A percentile compares a stretch with the other conserved stretches of the same genome.
Conservation (phyloP, 257 asterid genomes). For the Solanum megistacrolobum region DNA sequence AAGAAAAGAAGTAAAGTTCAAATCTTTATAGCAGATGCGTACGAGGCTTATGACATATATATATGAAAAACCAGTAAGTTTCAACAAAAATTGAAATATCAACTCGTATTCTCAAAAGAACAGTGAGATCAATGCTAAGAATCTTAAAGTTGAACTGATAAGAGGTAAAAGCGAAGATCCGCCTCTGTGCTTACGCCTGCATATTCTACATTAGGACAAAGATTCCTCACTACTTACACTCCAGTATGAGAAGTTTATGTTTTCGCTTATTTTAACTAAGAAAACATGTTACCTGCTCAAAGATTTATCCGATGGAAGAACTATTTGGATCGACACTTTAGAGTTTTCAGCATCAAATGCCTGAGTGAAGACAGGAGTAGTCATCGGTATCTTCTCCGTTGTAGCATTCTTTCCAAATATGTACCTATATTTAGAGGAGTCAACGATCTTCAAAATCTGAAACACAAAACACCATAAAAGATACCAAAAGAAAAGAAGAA, state of each 20-base stretch:
- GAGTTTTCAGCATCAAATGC: constrained; percentile 41
- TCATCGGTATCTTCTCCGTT: constrained; percentile 79
- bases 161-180: background rate
- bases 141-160: background rate
- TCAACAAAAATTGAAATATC: background rate
- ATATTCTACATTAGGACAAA: background rate
- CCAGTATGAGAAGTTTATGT: background rate
- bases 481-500: background rate
- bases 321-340: constrained; percentile 69
- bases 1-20: background rate
- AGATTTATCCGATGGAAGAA: constrained; percentile 68
- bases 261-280: background rate
- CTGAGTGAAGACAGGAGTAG: constrained; percentile 86
- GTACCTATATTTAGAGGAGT: constrained; percentile 29
- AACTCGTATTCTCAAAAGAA: background rate
- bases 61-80: background rate
- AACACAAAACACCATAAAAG: background rate
- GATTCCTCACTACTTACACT: background rate
- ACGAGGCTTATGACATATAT: background rate
- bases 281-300: constrained; percentile 42
- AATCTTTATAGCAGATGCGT: background rate
- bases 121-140: background rate
- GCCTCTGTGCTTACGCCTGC: background rate
- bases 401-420: constrained; percentile 80
- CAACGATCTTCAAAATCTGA: background rate